These are phyloP conservation scores for Dioscorea cayenensis DNA, from an alignment of 116 monocot genomes.

Conservation along the genomic window DNA sequence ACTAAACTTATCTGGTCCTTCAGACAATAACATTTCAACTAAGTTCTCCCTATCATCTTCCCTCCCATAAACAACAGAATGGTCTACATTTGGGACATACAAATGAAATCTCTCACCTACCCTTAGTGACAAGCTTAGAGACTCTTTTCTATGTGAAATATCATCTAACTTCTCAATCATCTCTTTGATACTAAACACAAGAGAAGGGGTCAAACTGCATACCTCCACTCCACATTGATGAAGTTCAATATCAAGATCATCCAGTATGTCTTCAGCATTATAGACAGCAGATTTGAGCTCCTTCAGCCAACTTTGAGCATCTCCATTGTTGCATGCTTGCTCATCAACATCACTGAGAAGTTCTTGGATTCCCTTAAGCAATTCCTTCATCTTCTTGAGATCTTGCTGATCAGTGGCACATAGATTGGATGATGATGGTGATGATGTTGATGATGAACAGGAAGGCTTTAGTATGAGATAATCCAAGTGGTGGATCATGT, in stretches of 20 bases:
- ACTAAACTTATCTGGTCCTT: neutral
- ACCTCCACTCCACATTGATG: neutral
- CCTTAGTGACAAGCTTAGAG: neutral
- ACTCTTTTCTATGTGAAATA: neutral
- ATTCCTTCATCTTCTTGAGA: neutral
- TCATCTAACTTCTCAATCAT: neutral
- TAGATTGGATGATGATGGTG: neutral
- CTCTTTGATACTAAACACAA: neutral
- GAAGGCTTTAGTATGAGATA: neutral
- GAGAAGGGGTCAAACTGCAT: neutral
- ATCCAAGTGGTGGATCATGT: neutral
- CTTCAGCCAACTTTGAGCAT: neutral
- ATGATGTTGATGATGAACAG: neutral
- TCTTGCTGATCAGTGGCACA: neutral
- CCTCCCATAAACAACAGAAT: neutral
- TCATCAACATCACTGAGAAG: neutral
- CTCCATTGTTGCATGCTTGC: neutral
- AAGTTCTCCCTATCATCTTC: neutral
- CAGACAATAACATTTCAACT: neutral
- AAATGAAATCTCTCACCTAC: neutral
- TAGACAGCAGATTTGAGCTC: neutral
- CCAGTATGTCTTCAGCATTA: conserved; percentile 8
- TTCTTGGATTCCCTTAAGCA: neutral
- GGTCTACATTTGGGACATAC: neutral
- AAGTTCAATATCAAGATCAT: neutral